phyloP scores from a whole-genome alignment of 2,329 filamentous ascomycete genomes.

The Curvularia hawaiiensis region DNA sequence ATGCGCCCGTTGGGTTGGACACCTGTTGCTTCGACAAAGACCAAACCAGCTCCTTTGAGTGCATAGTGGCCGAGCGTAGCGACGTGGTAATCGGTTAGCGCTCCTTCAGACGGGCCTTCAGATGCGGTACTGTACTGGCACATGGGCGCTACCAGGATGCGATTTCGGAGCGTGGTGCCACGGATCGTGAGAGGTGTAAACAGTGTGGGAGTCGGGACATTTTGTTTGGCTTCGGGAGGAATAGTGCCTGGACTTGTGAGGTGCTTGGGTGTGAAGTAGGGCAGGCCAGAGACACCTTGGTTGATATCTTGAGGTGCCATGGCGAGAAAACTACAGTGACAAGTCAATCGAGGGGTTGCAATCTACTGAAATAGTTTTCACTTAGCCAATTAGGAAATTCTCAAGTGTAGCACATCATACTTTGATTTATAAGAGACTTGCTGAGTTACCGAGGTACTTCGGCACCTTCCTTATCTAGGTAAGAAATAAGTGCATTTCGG shows the following conservation, averaged over 20 bases:
- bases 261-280: slow-evolving; percentile 56
- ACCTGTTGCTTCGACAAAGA: slow-evolving; percentile 46
- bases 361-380: not conserved
- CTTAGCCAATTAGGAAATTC: not conserved
- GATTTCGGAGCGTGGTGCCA: slow-evolving; percentile 42
- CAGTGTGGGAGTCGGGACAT: slow-evolving; percentile 32
- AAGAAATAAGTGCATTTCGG: not conserved
- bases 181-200: slow-evolving; percentile 47
- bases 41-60: slow-evolving; percentile 43
- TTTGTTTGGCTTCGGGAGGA: slow-evolving; percentile 11
- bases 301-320: slow-evolving; percentile 41
- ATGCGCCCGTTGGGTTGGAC: slow-evolving; percentile 46
- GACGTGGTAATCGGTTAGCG: slow-evolving; percentile 47
- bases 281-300: slow-evolving; percentile 31
- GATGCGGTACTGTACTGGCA: slow-evolving; percentile 45
- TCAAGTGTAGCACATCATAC: slow-evolving; percentile 4
- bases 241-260: slow-evolving; percentile 48
- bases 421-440: slow-evolving; percentile 23
- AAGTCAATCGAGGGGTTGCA: not conserved
- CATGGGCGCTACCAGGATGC: slow-evolving; percentile 48
- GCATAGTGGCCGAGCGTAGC: slow-evolving; percentile 48
- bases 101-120: slow-evolving; percentile 43
- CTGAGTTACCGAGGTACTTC: slow-evolving; percentile 20
- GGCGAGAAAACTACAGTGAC: too few relatives aligned
- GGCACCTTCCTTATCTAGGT: slow-evolving; percentile 1